Base-by-base conservation (phyloP, 345 rosid genomes). In the Camelina hispida region DNA sequence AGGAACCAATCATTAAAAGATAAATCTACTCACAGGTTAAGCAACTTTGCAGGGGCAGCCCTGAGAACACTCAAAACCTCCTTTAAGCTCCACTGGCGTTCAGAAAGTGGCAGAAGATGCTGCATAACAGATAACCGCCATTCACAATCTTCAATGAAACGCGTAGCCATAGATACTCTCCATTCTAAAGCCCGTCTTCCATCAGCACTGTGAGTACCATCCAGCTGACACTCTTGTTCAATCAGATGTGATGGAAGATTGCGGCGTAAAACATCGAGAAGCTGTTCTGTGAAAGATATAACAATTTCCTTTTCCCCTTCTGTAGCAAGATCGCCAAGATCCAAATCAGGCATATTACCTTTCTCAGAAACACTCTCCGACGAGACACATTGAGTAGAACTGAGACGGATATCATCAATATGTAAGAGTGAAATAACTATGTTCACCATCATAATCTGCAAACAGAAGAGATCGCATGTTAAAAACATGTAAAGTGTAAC, bases 381-480 rank as follows among this genome's bases (percentile, higher is more conserved):
- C 44, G 87, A 87, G 66, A 85, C 77, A 80, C 84, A 67, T 70
- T 84, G 86, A 4, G 76, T 79, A 83, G 85, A 81, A 81, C 87
- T 81, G 85, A 87, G 81, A 77, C 88, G 84, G 81, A 84, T 83
- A 76, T 81, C 87, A 83, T 91, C 97, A 89, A 91, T 86, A 84
- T 88, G 92, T 61, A 94, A 79, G 73, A 91, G 93, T 2, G 97
- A 90, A 84, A 91, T 83, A 66, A 91, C 83, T 66, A 90, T 81
- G 84, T 91, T 94, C 83, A 91, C 90, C 96, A 88, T 86, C 87
- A 86, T 72, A 83, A 91, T 87, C 98, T 94, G 96, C 90, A 91
- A 76, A 58, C 72, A 73, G 55, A 68, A 80, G 54, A 53, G 72
- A 69, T 48, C 79, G 61, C 78, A 57, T 32, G 79, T 79, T 44